Percentiles rank a stretch among this genome's conserved stretches.
Evolutionary conservation across 1,284 basidiomycete species (phyloP).

Genomic region (Sanghuangporus weigelae): DNA sequence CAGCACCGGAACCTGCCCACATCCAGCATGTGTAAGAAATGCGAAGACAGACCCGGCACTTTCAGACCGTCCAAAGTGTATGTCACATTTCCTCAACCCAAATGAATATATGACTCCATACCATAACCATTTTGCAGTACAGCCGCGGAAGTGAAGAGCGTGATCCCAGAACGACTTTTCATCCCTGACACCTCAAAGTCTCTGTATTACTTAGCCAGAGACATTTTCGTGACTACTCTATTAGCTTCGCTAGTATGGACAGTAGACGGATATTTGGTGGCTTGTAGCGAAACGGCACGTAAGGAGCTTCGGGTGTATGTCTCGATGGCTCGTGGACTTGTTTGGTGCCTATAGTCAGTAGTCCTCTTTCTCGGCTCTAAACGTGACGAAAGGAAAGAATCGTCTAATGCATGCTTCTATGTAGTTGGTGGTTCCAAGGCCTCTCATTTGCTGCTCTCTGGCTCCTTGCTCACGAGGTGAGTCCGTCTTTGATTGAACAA

Average conservation of each 20-base stretch:
- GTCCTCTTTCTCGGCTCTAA: not conserved
- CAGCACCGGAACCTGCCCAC: not conserved
- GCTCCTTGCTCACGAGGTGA: slow-evolving; percentile 37
- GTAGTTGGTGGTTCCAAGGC: slow-evolving; percentile 21
- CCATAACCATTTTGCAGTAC: slow-evolving; percentile 22
- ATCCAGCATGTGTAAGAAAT: not conserved
- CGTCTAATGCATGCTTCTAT: not conserved
- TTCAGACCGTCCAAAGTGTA: not conserved
- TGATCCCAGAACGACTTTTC: slow-evolving; percentile 60
- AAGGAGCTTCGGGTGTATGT: slow-evolving; percentile 31
- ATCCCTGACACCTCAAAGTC: slow-evolving; percentile 61
- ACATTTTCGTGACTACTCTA: slow-evolving; percentile 48
- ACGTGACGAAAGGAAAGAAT: not conserved
- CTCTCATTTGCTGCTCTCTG: slow-evolving; percentile 40
- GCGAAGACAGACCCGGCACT: not conserved
- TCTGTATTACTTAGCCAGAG: slow-evolving; percentile 52
- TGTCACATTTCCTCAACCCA: not conserved
- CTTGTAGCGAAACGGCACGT: slow-evolving; percentile 24
- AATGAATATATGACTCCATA: not conserved
- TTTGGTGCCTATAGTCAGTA: slow-evolving; percentile 12
- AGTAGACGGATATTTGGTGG: slow-evolving; percentile 44
- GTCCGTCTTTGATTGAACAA: not conserved
- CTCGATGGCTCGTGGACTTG: not conserved
- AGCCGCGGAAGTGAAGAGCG: slow-evolving; percentile 40
- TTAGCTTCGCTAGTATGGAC: slow-evolving; percentile 54